These are phyloP conservation scores for Diutina ranongensis DNA, from an alignment of 1,139 yeast genomes.

Conservation along the genomic window DNA sequence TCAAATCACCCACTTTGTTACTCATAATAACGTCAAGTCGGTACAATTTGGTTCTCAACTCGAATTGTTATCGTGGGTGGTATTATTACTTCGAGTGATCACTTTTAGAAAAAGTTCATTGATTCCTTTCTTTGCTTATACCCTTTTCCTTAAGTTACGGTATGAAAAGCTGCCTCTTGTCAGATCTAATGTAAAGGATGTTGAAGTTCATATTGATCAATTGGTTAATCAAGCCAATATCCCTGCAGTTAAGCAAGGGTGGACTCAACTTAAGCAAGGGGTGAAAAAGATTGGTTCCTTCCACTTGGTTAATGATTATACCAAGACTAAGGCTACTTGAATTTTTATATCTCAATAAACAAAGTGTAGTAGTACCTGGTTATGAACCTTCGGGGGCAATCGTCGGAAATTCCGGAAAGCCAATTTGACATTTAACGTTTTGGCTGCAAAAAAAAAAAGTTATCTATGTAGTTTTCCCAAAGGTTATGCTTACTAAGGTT, in stretches of 20 bases:
- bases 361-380: no score
- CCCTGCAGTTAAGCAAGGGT: conserved; percentile 50
- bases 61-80: conserved; percentile 47
- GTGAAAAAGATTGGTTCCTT: conserved; percentile 25
- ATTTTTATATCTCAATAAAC: no score
- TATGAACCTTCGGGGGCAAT: no score
- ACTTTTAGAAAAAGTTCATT: conserved; percentile 57
- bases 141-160: conserved; percentile 63
- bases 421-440: neutral
- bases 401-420: neutral
- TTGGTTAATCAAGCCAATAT: conserved; percentile 42
- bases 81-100: conserved; percentile 42
- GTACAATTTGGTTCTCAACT: conserved; percentile 61
- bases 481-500: no score
- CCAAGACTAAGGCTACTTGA: conserved; percentile 15
- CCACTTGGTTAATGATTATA: conserved; percentile 26
- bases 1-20: conserved; percentile 44
- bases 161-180: conserved; percentile 69
- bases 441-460: neutral
- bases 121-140: conserved; percentile 45
- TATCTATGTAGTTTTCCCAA: neutral
- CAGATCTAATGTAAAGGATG: conserved; percentile 45
- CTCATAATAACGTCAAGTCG: conserved; percentile 55
- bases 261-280: conserved; percentile 46
- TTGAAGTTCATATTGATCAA: conserved; percentile 67